Base-by-base conservation (phyloP, 305 asterid genomes). In the Lippia alba region DNA sequence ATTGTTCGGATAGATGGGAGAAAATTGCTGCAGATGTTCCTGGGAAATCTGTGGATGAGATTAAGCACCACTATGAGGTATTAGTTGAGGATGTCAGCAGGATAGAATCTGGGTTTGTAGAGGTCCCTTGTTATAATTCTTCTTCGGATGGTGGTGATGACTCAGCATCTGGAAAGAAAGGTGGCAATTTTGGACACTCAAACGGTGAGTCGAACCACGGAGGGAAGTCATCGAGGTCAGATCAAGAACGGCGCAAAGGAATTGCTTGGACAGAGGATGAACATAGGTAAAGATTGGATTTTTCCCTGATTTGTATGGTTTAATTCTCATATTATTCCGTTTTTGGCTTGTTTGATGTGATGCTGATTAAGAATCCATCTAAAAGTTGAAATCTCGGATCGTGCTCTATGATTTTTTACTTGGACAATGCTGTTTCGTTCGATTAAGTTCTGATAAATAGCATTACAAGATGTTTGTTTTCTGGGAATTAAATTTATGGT, bases 221-320 rank as follows among this genome's bases (percentile, higher is more conserved):
- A 66, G 83, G 88, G 49, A 91, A 91, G 81, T 67, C 81, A 68
- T 85, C 87, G 1, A 88, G 65, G 75, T 73, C 88, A 5, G 97
- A 94, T 70, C 97, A 89, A 83, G 99, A 94, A 73, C 91, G 99
- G 10, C 94, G 97, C 14, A 91, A 91, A 71, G 99, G 99, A 72
- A 88, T 89, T 70, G 95, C 97, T 65, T 91, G 99, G 99, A 91
- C 99, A 10, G 99, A 91, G 82, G 99, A 94, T 12, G 99, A 94
- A 66, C 97, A 91, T 81, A 91, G 97, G 99, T 91, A 55, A 70
- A 44, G 14, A 33, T 69, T 12, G 53, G 20, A 44, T 11, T 18
- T 75, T 41, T 39, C n/a, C 61, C 76, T 59, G 33, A 77, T 48
- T 76, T 8, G 19, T 51, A 9, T 68, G 51, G 19, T 53, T 59